Conservation (phyloP, 225 moss, liverwort and hornwort genomes). For the Marchantia polymorpha region DNA sequence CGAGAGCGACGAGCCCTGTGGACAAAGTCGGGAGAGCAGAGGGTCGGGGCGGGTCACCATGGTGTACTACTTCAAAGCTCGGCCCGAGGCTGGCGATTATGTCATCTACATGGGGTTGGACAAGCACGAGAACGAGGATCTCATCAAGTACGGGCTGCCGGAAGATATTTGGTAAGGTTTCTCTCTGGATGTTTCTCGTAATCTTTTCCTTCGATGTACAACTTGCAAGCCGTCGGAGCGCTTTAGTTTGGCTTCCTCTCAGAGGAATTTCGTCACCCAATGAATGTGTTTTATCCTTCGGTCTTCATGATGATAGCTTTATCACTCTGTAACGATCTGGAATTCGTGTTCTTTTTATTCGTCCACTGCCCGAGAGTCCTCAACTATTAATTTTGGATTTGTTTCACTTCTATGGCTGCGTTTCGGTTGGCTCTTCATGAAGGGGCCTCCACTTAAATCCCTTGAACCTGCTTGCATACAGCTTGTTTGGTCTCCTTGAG, state of each 20-base stretch:
- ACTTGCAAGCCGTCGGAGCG: neutral
- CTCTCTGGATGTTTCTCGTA: neutral
- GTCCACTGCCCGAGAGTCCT: neutral
- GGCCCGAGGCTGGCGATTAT: constrained; percentile 82
- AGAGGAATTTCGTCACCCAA: neutral
- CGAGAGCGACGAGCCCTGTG: neutral
- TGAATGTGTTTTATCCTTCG: neutral
- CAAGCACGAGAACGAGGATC: constrained; percentile 99
- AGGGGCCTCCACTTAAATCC: neutral
- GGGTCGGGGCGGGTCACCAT: constrained; percentile 28
- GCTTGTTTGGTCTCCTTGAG: neutral
- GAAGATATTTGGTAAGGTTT: constrained; percentile 86
- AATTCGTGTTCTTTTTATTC: neutral
- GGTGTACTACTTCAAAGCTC: constrained; percentile 93
- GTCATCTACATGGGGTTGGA: constrained; percentile 98
- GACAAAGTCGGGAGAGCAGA: neutral
- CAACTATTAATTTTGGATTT: neutral
- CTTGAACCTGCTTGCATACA: neutral
- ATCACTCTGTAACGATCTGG: neutral
- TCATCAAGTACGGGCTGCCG: constrained; percentile 92
- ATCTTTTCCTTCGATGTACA: no score
- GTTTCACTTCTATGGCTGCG: neutral
- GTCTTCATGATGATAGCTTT: neutral
- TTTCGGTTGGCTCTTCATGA: neutral
- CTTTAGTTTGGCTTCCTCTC: neutral